A percentile compares a stretch with the other conserved stretches of the same genome.
phyloP scores from a whole-genome alignment of 768 basidiomycete genomes.

The Agrocybe pediades region DNA sequence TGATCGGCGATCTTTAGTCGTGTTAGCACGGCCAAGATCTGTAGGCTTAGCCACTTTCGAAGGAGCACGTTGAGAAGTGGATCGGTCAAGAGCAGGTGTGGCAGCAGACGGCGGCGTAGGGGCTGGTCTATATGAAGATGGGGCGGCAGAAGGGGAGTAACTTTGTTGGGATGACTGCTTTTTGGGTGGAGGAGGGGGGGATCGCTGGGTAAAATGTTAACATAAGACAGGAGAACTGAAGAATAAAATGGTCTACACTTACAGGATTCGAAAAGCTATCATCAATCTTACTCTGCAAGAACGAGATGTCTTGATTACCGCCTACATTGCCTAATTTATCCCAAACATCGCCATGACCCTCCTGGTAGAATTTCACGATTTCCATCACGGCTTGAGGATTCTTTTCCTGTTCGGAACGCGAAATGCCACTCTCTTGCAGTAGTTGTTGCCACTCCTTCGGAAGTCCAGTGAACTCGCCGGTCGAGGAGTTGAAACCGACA shows the following conservation, averaged over 20 bases:
- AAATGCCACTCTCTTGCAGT: slow-evolving; percentile 94
- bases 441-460: slow-evolving; percentile 99
- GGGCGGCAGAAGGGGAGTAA: slow-evolving; percentile 35
- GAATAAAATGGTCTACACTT: slow-evolving; percentile 30
- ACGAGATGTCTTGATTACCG: slow-evolving; percentile 18
- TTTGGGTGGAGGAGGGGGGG: slow-evolving; percentile 54
- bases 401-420: slow-evolving; percentile 92
- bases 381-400: slow-evolving; percentile 98
- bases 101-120: slow-evolving; percentile 70
- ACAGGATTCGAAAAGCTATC: slow-evolving; percentile 61
- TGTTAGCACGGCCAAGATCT: slow-evolving; percentile 68
- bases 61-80: slow-evolving; percentile 82
- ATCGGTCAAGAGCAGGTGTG: slow-evolving; percentile 79
- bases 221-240: not conserved
- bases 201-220: slow-evolving; percentile 33
- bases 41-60: slow-evolving; percentile 46
- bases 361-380: slow-evolving; percentile 98
- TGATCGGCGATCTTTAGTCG: slow-evolving; percentile 63
- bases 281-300: slow-evolving; percentile 39
- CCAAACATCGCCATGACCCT: slow-evolving; percentile 80
- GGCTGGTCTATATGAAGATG: slow-evolving; percentile 71
- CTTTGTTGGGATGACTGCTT: slow-evolving; percentile 28
- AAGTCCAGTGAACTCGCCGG: slow-evolving; percentile 96
- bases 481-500: slow-evolving; percentile 98
- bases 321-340: slow-evolving; percentile 77